These are phyloP conservation scores for Domatiomyces catenatus DNA, from an alignment of 2,329 filamentous ascomycete genomes.

Conservation along the genomic window DNA sequence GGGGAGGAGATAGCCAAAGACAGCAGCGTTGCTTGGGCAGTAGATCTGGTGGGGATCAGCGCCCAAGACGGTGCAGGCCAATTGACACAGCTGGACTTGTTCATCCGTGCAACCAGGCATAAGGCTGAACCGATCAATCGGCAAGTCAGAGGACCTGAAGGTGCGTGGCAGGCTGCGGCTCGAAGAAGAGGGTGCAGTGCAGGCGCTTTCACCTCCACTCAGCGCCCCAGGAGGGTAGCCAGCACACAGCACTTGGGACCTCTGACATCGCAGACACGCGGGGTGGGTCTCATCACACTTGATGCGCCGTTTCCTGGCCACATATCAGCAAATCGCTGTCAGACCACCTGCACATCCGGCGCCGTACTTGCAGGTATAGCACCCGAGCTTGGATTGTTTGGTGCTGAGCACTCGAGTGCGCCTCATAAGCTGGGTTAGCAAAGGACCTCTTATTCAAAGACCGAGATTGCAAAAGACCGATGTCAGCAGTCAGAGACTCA, in stretches of 20 bases:
- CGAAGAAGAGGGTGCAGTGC: too few species aligned
- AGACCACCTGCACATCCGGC: background rate
- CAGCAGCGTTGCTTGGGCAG: background rate
- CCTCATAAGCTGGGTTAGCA: background rate
- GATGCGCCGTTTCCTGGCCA: background rate
- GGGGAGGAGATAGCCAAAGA: background rate
- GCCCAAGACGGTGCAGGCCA: background rate
- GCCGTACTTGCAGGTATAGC: conserved; percentile 1
- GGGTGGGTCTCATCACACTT: conserved; percentile 2
- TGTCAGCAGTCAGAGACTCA: too few species aligned
- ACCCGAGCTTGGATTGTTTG: background rate
- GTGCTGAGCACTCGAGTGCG: background rate
- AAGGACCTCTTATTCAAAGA: too few species aligned
- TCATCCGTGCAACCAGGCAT: background rate
- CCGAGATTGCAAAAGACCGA: too few species aligned
- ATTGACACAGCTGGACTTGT: background rate
- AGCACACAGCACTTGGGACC: background rate
- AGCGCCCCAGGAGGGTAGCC: background rate
- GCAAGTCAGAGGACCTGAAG: too few species aligned
- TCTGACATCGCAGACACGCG: background rate
- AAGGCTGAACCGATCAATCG: background rate
- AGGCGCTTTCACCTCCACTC: too few species aligned
- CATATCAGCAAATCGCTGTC: background rate
- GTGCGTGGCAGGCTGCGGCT: background rate
- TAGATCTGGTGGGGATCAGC: background rate